Percentiles rank a stretch among this genome's conserved stretches.
Evolutionary conservation across 179 eudicot species (phyloP).

Genomic region (Beta corolliflora): DNA sequence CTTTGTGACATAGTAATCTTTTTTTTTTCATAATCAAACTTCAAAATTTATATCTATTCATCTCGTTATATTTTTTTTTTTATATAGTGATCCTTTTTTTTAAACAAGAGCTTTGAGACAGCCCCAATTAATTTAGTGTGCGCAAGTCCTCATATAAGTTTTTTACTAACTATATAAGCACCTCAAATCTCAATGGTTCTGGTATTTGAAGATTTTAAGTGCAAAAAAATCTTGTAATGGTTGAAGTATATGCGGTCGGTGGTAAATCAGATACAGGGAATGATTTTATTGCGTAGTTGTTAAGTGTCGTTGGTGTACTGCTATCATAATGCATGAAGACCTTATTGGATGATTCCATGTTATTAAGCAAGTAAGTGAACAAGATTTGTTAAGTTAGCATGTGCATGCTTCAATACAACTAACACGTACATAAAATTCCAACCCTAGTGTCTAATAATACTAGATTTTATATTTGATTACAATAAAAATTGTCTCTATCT

Average conservation of each 20-base stretch:
- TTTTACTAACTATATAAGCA: neutral
- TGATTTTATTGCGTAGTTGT: slow-evolving; percentile 28
- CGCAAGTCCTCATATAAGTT: no score
- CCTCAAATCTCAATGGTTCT: neutral
- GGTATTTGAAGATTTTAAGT: slow-evolving; percentile 15
- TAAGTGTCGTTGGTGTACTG: slow-evolving; percentile 26
- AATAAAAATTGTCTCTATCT: no score
- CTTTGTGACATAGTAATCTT: no score
- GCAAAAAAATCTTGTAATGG: neutral
- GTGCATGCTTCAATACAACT: slow-evolving; percentile 3
- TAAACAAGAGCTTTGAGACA: no score
- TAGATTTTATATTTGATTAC: neutral
- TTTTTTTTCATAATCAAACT: no score
- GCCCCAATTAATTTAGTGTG: no score
- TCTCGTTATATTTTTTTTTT: no score
- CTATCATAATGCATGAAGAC: slow-evolving; percentile 1
- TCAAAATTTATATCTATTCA: no score
- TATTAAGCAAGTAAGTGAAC: no score
- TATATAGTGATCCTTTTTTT: no score
- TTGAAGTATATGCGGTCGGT: slow-evolving; percentile 5
- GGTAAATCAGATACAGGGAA: neutral
- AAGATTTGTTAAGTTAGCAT: no score
- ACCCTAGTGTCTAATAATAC: neutral
- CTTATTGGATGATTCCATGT: slow-evolving; percentile 1
- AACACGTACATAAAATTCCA: neutral